These are phyloP conservation scores for Barnettozyma siamensis DNA, from an alignment of 805 yeast genomes.

Conservation along the genomic window DNA sequence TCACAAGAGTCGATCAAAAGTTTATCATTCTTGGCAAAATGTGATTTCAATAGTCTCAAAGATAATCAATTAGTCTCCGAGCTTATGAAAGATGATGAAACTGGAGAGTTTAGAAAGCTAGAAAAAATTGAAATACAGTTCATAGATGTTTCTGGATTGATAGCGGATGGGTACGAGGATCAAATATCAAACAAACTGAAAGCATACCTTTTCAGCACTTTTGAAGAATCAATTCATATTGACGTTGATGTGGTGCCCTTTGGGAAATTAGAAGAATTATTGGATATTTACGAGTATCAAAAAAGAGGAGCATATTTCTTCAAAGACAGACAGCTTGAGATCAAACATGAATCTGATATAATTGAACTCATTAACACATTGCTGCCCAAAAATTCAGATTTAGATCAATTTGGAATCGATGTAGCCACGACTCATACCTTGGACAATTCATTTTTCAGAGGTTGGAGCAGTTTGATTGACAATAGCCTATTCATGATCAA, in stretches of 20 bases:
- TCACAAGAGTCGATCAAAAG: constrained; percentile 27
- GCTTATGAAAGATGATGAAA: constrained; percentile 18
- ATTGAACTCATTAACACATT: not conserved
- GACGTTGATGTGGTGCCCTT: constrained; percentile 51
- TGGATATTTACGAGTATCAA: constrained; percentile 28
- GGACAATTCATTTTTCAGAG: constrained; percentile 13
- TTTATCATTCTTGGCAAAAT: constrained; percentile 6
- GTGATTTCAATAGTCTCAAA: constrained; percentile 5
- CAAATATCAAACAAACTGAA: constrained; percentile 39
- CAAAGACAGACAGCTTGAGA: constrained; percentile 29
- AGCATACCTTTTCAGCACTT: constrained; percentile 50
- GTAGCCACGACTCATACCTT: not conserved
- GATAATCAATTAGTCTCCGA: constrained; percentile 8
- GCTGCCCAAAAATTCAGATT: constrained; percentile 11
- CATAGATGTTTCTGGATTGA: constrained; percentile 13
- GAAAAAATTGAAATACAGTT: constrained; percentile 25
- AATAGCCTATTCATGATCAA: constrained; percentile 21
- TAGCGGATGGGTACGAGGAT: constrained; percentile 5
- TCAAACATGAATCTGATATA: not conserved
- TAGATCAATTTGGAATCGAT: not conserved
- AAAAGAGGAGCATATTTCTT: constrained; percentile 37
- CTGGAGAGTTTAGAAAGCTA: constrained; percentile 7
- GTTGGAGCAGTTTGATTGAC: constrained; percentile 22
- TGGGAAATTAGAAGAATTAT: constrained; percentile 30
- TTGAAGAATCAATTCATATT: constrained; percentile 42